Conservation (phyloP, 495 filamentous ascomycete genomes). For the Wilcoxina mikolae region DNA sequence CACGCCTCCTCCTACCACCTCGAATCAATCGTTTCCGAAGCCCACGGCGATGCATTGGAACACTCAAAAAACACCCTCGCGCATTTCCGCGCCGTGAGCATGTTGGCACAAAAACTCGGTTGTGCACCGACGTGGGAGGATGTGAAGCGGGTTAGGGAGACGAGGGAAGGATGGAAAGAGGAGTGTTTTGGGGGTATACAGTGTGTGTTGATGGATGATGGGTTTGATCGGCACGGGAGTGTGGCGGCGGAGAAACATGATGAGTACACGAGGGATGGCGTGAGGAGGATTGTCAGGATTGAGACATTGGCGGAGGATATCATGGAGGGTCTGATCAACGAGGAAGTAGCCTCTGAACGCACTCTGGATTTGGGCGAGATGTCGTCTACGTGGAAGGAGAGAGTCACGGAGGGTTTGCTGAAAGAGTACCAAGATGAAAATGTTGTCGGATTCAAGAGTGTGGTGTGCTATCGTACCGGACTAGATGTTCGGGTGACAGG, state of each 20-base stretch:
- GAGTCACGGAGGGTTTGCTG: not conserved
- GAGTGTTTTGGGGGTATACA: slow-evolving; percentile 62
- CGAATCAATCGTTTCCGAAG: not conserved
- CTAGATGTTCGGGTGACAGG: slow-evolving; percentile 34
- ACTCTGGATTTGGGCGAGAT: too few relatives aligned
- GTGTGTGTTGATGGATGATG: slow-evolving; percentile 65
- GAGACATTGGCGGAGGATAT: slow-evolving; percentile 58
- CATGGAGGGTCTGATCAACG: slow-evolving; percentile 31
- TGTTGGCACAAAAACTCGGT: slow-evolving; percentile 48
- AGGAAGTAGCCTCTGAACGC: slow-evolving; percentile 12
- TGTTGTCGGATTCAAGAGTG: slow-evolving; percentile 76
- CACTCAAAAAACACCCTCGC: slow-evolving; percentile 24
- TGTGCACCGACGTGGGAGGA: slow-evolving; percentile 47
- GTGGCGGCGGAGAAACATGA: slow-evolving; percentile 44
- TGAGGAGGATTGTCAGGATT: slow-evolving; percentile 70
- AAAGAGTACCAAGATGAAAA: slow-evolving; percentile 25
- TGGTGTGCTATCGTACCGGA: slow-evolving; percentile 72
- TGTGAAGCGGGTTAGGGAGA: slow-evolving; percentile 34
- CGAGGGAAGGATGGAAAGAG: slow-evolving; percentile 37
- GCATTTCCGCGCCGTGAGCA: slow-evolving; percentile 48
- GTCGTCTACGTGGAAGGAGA: not conserved
- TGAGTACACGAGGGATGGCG: slow-evolving; percentile 43
- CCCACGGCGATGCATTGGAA: not conserved
- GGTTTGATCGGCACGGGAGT: slow-evolving; percentile 41
- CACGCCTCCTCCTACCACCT: not conserved